Conservation (phyloP, 805 yeast species). For the Naumovozyma castellii region DNA sequence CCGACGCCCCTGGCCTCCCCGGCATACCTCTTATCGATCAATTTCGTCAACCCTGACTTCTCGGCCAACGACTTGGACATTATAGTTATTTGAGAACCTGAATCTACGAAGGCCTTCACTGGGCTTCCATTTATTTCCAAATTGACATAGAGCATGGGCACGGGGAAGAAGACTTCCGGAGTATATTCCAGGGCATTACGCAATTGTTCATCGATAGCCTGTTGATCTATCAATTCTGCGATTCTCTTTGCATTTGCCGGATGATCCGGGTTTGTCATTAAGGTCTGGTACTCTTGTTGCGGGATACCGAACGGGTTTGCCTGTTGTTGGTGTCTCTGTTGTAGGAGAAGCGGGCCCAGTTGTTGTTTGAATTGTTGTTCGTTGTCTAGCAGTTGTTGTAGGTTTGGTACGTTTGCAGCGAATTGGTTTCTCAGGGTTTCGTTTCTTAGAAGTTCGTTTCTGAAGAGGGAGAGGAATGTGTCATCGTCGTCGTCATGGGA, state of each 20-base stretch:
- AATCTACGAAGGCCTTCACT: conserved; percentile 88
- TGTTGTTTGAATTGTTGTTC: conserved; percentile 39
- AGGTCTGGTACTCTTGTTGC: conserved; percentile 38
- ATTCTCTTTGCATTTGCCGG: conserved; percentile 60
- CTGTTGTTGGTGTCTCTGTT: conserved; percentile 15
- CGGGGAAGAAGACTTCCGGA: conserved; percentile 81
- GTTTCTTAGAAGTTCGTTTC: conserved; percentile 41
- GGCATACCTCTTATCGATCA: conserved; percentile 68
- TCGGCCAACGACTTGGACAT: conserved; percentile 73
- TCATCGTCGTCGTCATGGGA: conserved; percentile 17
- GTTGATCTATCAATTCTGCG: conserved; percentile 56
- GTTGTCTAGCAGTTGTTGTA: conserved; percentile 39
- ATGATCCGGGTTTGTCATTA: conserved; percentile 59
- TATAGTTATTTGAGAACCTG: conserved; percentile 90
- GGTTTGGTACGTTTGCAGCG: conserved; percentile 36
- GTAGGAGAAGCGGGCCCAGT: conserved; percentile 29
- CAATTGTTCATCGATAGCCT: conserved; percentile 72
- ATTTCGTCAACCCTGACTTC: conserved; percentile 53
- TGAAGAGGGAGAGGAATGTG: conserved; percentile 35
- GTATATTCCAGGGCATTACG: conserved; percentile 73
- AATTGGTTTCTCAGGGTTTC: conserved; percentile 34
- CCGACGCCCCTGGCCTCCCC: conserved; percentile 94
- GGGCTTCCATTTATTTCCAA: conserved; percentile 70
- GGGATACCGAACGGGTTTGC: conserved; percentile 30
- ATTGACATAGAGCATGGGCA: conserved; percentile 74